Percentiles rank a stretch among this genome's conserved stretches.
Conservation (phyloP, 1,284 basidiomycete genomes). For the Ustilago sp. region DNA sequence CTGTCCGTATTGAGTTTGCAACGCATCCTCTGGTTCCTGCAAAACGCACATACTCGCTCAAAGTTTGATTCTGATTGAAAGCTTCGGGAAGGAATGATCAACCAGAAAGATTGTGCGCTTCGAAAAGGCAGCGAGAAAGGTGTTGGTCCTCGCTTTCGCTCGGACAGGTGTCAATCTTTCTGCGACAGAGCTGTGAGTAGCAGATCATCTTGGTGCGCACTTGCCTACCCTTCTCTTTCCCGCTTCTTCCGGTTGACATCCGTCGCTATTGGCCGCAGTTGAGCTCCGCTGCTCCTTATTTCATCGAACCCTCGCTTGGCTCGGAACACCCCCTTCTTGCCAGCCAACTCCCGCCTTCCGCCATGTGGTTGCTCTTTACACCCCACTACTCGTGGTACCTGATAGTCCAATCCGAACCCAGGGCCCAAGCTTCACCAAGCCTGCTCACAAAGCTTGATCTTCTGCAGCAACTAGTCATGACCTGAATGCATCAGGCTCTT, state of each 20-base stretch:
- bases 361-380: neutral
- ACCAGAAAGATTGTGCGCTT: neutral
- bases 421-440: neutral
- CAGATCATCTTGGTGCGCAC: slow-evolving; percentile 6
- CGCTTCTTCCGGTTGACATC: neutral
- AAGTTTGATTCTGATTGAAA: neutral
- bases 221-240: neutral
- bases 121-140: neutral
- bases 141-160: slow-evolving; percentile 22
- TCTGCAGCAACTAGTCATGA: neutral
- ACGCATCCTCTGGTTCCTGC: no score
- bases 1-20: no score
- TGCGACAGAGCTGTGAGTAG: neutral
- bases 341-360: slow-evolving; percentile 17
- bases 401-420: neutral
- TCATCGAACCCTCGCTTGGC: slow-evolving; percentile 35
- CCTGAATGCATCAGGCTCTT: neutral
- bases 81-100: neutral
- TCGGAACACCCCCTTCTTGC: slow-evolving; percentile 37
- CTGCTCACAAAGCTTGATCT: neutral
- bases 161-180: neutral
- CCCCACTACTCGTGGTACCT: neutral
- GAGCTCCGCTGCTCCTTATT: slow-evolving; percentile 27
- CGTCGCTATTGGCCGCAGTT: neutral
- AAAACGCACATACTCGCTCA: no score